These are phyloP conservation scores for Peronospora destructor DNA, from an alignment of 352 stramenopile genomes.

Conservation along the genomic window DNA sequence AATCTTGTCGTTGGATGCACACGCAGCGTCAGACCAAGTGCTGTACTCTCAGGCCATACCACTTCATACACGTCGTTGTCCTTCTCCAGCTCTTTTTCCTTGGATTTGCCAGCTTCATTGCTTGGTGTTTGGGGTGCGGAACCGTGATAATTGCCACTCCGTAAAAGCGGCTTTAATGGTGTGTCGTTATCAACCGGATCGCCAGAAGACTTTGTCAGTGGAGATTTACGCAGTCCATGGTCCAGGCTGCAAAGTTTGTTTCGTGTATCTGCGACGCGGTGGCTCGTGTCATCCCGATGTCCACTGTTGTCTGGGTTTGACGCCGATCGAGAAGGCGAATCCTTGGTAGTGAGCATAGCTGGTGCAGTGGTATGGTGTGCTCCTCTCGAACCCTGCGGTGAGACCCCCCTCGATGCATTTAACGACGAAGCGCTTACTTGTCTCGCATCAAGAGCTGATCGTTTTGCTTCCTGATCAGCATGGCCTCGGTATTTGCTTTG, in stretches of 20 bases:
- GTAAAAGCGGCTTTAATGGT: slow-evolving; percentile 39
- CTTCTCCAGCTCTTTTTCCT: slow-evolving; percentile 30
- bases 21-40: slow-evolving; percentile 55
- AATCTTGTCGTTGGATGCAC: slow-evolving; percentile 66
- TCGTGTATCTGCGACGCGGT: slow-evolving; percentile 25
- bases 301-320: slow-evolving; percentile 18
- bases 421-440: slow-evolving; percentile 14
- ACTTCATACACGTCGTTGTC: slow-evolving; percentile 65
- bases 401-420: slow-evolving; percentile 8
- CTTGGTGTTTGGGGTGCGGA: slow-evolving; percentile 13
- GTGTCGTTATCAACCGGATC: slow-evolving; percentile 31
- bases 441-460: slow-evolving; percentile 24
- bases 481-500: slow-evolving; percentile 25
- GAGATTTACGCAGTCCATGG: slow-evolving; percentile 33
- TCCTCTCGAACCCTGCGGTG: slow-evolving; percentile 17
- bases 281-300: slow-evolving; percentile 24
- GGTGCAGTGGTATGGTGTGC: slow-evolving; percentile 12
- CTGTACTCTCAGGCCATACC: slow-evolving; percentile 59
- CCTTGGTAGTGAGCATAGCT: slow-evolving; percentile 22
- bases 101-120: slow-evolving; percentile 15
- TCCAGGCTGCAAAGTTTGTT: slow-evolving; percentile 44
- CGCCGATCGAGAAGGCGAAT: slow-evolving; percentile 14
- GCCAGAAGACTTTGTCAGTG: slow-evolving; percentile 31
- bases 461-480: slow-evolving; percentile 38
- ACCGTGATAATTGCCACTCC: slow-evolving; percentile 25